These are phyloP conservation scores for Monilinia aucupariae DNA, from an alignment of 2,329 filamentous ascomycete species.

Conservation along the genomic window DNA sequence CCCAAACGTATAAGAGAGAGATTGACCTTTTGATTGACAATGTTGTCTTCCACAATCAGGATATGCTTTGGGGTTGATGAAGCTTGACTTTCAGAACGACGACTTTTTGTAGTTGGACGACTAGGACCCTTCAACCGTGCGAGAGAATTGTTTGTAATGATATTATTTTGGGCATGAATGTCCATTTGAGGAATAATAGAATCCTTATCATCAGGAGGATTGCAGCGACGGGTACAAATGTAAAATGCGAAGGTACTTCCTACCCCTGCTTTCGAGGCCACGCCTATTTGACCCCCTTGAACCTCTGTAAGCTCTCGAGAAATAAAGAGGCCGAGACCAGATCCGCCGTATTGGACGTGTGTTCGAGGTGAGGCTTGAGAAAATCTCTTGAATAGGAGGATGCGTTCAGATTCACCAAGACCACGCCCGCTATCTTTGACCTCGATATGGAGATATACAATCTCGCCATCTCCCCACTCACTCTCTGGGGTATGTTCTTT, in stretches of 20 bases:
- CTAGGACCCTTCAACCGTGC: not conserved
- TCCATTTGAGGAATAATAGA: slow-evolving; percentile 4
- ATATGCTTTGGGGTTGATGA: slow-evolving; percentile 33
- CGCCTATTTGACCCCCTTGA: slow-evolving; percentile 74
- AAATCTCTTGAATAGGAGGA: slow-evolving; percentile 71
- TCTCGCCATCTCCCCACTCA: slow-evolving; percentile 64
- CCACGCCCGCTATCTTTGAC: slow-evolving; percentile 75
- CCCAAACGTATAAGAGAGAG: not conserved
- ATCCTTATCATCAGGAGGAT: slow-evolving; percentile 4
- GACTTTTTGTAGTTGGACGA: not conserved
- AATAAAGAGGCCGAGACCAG: slow-evolving; percentile 74
- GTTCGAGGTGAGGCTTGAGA: slow-evolving; percentile 66
- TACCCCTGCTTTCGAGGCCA: slow-evolving; percentile 61
- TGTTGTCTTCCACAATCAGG: slow-evolving; percentile 56
- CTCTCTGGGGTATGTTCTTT: slow-evolving; percentile 26
- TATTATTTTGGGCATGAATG: slow-evolving; percentile 2
- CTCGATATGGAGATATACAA: slow-evolving; percentile 65
- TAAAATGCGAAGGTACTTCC: slow-evolving; percentile 74
- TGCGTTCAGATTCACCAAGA: slow-evolving; percentile 64
- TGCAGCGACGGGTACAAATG: slow-evolving; percentile 38
- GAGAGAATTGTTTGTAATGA: slow-evolving; percentile 11
- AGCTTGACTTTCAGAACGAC: slow-evolving; percentile 5
- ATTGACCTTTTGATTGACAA: slow-evolving; percentile 42
- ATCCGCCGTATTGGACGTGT: slow-evolving; percentile 74
- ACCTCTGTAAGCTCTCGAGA: slow-evolving; percentile 73